A percentile compares a stretch with the other conserved stretches of the same genome.
phyloP scores from a whole-genome alignment of 2,329 filamentous ascomycete genomes.

The Clonostachys rhizophaga region DNA sequence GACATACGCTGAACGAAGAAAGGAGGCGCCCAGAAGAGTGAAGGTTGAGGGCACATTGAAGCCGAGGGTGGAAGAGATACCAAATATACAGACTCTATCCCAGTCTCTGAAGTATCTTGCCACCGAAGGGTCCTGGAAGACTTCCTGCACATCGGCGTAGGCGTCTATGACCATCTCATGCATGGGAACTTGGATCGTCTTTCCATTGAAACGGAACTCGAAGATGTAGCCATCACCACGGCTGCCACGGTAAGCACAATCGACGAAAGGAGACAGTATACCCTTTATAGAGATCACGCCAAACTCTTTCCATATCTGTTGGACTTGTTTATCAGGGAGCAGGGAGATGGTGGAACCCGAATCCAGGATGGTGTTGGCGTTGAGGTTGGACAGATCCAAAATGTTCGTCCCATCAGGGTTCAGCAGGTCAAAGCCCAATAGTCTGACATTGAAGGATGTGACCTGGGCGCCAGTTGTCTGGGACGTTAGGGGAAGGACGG shows the following conservation, averaged over 20 bases:
- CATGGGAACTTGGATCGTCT: slow-evolving; percentile 43
- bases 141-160: slow-evolving; percentile 27
- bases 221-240: slow-evolving; percentile 39
- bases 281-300: slow-evolving; percentile 37
- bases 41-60: slow-evolving; percentile 24
- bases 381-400: slow-evolving; percentile 25
- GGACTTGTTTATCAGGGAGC: slow-evolving; percentile 55
- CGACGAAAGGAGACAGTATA: slow-evolving; percentile 42
- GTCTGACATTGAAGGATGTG: slow-evolving; percentile 25
- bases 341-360: slow-evolving; percentile 69
- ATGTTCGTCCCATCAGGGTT: slow-evolving; percentile 15
- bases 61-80: slow-evolving; percentile 37
- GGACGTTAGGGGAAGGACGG: slow-evolving; percentile 38
- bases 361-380: slow-evolving; percentile 62
- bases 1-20: slow-evolving; percentile 52
- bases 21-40: slow-evolving; percentile 52
- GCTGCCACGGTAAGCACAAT: slow-evolving; percentile 42
- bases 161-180: slow-evolving; percentile 45
- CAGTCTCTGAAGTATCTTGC: slow-evolving; percentile 26
- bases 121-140: slow-evolving; percentile 24
- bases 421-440: slow-evolving; percentile 30
- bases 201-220: slow-evolving; percentile 45
- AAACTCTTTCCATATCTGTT: slow-evolving; percentile 44
- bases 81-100: slow-evolving; percentile 45
- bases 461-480: slow-evolving; percentile 27